Conservation (phyloP, 768 basidiomycete genomes). For the Phlebiopsis gigantea region DNA sequence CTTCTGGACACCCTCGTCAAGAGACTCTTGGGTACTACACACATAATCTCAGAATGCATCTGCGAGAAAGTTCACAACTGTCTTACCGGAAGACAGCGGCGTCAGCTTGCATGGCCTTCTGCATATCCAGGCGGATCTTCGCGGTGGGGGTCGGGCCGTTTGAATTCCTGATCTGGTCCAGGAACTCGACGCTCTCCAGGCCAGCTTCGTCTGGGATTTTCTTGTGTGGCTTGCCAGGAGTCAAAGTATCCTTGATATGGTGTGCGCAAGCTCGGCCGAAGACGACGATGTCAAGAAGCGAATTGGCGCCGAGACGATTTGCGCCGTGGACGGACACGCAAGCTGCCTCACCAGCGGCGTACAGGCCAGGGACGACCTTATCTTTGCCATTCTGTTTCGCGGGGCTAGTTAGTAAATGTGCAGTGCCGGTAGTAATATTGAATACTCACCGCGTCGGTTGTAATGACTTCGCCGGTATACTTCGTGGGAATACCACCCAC, state of each 20-base stretch:
- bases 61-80: too few species aligned
- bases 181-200: constrained; percentile 72
- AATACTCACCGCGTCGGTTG: constrained; percentile 41
- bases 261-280: constrained; percentile 95
- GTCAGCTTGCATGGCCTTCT: constrained; percentile 98
- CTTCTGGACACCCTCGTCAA: constrained; percentile 92
- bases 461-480: constrained; percentile 97
- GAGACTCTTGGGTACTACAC: constrained; percentile 71
- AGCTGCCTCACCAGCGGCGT: constrained; percentile 98
- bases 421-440: background rate
- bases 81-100: constrained; percentile 90
- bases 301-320: constrained; percentile 99
- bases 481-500: constrained; percentile 99
- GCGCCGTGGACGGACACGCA: constrained; percentile 99
- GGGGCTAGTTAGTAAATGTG: background rate
- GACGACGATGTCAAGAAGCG: constrained; percentile 96
- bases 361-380: constrained; percentile 90
- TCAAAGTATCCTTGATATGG: constrained; percentile 89
- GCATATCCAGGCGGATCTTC: constrained; percentile 84
- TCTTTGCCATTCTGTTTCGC: constrained; percentile 70
- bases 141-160: constrained; percentile 83
- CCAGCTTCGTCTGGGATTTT: constrained; percentile 83
- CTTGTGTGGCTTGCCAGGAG: constrained; percentile 89
- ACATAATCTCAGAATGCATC: constrained; percentile 7
- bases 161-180: constrained; percentile 85